A percentile compares a stretch with the other conserved stretches of the same genome.
These are phyloP conservation scores for Microcyclosporella mali DNA, from an alignment of 2,329 filamentous ascomycete species.

Conservation along the genomic window DNA sequence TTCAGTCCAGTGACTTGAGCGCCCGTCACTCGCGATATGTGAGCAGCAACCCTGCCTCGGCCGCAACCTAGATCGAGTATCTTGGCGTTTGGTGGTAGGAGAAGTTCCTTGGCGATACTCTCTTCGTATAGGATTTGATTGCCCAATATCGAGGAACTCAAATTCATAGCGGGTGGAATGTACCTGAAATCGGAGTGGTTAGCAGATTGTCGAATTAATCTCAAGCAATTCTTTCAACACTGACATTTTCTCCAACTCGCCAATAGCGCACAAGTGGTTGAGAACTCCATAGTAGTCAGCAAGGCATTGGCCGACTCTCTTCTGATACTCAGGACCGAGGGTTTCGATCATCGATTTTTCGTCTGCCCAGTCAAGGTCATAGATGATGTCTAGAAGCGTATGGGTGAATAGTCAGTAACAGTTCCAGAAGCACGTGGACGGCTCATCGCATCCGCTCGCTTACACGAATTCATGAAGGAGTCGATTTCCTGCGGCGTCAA, in stretches of 20 bases:
- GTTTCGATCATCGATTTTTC: constrained; percentile 24
- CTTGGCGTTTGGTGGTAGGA: constrained; percentile 21
- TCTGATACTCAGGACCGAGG: constrained; percentile 23
- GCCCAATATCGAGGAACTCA: constrained; percentile 12
- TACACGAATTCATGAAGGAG: constrained; percentile 27
- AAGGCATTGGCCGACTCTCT: constrained; percentile 24
- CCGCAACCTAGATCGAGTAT: constrained; percentile 28
- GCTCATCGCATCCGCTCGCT: too few relatives aligned
- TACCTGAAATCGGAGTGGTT: constrained; percentile 6
- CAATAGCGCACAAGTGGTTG: constrained; percentile 27
- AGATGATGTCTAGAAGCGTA: too few relatives aligned
- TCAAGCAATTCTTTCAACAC: too few relatives aligned
- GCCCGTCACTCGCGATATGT: constrained; percentile 22
- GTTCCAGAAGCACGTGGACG: too few relatives aligned
- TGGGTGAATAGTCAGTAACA: too few relatives aligned
- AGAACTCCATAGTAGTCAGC: constrained; percentile 27
- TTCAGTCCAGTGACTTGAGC: constrained; percentile 26
- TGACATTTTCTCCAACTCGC: constrained; percentile 25
- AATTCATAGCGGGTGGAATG: constrained; percentile 25
- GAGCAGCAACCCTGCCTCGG: constrained; percentile 26
- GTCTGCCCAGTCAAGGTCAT: constrained; percentile 27
- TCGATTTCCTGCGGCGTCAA: constrained; percentile 24
- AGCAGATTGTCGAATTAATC: constrained; percentile 3
- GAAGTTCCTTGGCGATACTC: constrained; percentile 22
- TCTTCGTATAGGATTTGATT: constrained; percentile 29